Conservation (phyloP, 305 asterid species). For the Fraxinus albicans region DNA sequence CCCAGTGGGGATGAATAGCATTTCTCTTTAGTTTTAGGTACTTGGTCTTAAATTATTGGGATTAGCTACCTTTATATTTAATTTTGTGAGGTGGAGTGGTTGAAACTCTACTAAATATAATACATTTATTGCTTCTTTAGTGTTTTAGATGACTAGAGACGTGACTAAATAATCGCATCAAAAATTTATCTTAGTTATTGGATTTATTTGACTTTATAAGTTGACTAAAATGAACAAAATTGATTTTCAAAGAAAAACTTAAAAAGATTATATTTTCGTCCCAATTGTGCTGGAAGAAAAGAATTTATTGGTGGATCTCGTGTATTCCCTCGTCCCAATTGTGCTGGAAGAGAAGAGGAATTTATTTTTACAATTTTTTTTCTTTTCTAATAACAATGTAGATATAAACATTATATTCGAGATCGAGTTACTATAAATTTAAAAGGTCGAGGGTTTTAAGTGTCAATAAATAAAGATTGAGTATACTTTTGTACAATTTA, state of each 20-base stretch:
- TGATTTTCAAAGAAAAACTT: background rate
- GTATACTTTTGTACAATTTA: no score
- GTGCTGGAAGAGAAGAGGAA: no score
- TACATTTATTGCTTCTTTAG: conserved; percentile 48
- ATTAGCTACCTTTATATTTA: conserved; percentile 39
- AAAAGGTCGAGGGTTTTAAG: background rate
- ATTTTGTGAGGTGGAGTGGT: conserved; percentile 57
- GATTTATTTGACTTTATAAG: conserved; percentile 28
- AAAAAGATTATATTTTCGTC: no score
- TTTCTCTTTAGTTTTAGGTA: background rate
- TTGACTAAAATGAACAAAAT: conserved; percentile 9
- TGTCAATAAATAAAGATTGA: no score
- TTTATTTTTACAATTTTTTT: no score
- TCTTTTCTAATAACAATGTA: no score
- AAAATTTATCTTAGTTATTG: background rate
- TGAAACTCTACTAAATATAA: conserved; percentile 41
- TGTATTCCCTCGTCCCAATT: no score
- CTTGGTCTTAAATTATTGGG: conserved; percentile 18
- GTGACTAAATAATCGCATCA: conserved; percentile 11
- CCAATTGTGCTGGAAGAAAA: background rate
- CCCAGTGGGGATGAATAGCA: no score
- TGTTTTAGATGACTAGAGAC: conserved; percentile 50
- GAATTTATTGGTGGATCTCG: background rate
- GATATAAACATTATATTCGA: background rate
- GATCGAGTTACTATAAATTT: background rate